Percentiles rank a stretch among this genome's conserved stretches.
Evolutionary conservation across 2,329 filamentous ascomycete species (phyloP).

Genomic region (Colletotrichum sp.): DNA sequence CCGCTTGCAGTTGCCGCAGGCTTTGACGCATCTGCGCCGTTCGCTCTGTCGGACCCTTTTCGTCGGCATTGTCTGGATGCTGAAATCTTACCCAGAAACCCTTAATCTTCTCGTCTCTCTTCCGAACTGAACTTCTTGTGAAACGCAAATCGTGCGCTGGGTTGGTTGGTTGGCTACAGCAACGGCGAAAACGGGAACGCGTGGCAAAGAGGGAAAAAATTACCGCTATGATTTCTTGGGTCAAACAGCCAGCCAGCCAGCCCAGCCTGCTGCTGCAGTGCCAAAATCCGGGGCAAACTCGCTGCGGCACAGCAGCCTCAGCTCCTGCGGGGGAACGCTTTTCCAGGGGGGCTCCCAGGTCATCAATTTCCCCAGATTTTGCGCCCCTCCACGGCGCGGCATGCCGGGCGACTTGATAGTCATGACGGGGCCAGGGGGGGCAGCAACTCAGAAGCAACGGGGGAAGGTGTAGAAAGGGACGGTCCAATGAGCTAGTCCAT

Average conservation of each 20-base stretch:
- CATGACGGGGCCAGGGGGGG: neutral
- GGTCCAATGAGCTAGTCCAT: neutral
- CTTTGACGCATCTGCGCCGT: conserved; percentile 29
- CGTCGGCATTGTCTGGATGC: conserved; percentile 24
- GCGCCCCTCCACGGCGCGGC: neutral
- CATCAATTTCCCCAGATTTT: conserved; percentile 3
- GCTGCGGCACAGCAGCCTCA: neutral
- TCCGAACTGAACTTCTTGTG: neutral
- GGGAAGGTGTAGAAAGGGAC: neutral
- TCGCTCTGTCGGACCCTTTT: conserved; percentile 24
- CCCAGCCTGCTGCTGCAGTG: neutral
- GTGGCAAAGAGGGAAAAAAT: neutral
- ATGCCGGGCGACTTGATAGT: neutral
- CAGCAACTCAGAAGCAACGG: neutral
- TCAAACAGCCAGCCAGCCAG: neutral
- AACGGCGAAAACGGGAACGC: neutral
- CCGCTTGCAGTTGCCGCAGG: conserved; percentile 31
- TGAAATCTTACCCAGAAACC: neutral
- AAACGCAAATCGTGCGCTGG: neutral
- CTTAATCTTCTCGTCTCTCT: neutral
- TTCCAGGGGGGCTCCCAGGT: neutral
- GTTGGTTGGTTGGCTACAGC: neutral
- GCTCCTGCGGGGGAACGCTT: neutral
- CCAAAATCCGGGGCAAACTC: neutral
- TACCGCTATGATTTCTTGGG: neutral